Percentiles rank a stretch among this genome's conserved stretches.
phyloP scores from a whole-genome alignment of 2,329 filamentous ascomycete species.

The Aureobasidium musti region DNA sequence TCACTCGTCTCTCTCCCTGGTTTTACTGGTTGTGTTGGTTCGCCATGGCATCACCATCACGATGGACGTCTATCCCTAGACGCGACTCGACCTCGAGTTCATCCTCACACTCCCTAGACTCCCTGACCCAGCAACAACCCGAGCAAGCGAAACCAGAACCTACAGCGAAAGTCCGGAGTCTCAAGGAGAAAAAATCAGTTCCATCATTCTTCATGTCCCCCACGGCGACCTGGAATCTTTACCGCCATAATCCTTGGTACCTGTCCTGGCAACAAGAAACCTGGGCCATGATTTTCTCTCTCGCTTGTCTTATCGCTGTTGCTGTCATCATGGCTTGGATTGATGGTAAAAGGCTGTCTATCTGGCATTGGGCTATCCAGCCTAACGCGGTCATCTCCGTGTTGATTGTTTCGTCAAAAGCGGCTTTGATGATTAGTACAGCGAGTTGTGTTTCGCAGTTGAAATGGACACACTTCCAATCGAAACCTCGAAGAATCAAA shows the following conservation, averaged over 20 bases:
- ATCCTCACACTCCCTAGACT: not conserved
- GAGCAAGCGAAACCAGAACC: constrained; percentile 2
- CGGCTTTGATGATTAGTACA: constrained; percentile 17
- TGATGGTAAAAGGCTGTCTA: not conserved
- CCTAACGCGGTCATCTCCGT: constrained; percentile 15
- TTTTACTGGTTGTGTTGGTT: not conserved
- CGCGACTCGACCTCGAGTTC: not conserved
- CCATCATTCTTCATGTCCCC: constrained; percentile 4
- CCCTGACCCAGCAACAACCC: not conserved
- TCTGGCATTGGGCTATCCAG: constrained; percentile 24
- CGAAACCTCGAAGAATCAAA: not conserved
- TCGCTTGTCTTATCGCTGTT: constrained; percentile 9
- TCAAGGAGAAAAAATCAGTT: not conserved
- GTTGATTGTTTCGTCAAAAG: constrained; percentile 4
- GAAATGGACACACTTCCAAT: constrained; percentile 11
- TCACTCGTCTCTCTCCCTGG: not conserved
- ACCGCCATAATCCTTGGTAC: constrained; percentile 12
- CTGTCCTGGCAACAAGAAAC: constrained; percentile 21
- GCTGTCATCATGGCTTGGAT: constrained; percentile 5
- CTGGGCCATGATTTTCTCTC: constrained; percentile 19
- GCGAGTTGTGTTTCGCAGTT: constrained; percentile 2
- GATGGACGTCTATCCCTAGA: constrained; percentile 6
- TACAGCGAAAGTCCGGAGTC: not conserved
- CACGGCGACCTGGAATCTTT: constrained; percentile 11
- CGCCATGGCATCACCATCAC: not conserved